Base-by-base conservation (phyloP, 768 basidiomycete species). In the Nevesoporus exiguus region DNA sequence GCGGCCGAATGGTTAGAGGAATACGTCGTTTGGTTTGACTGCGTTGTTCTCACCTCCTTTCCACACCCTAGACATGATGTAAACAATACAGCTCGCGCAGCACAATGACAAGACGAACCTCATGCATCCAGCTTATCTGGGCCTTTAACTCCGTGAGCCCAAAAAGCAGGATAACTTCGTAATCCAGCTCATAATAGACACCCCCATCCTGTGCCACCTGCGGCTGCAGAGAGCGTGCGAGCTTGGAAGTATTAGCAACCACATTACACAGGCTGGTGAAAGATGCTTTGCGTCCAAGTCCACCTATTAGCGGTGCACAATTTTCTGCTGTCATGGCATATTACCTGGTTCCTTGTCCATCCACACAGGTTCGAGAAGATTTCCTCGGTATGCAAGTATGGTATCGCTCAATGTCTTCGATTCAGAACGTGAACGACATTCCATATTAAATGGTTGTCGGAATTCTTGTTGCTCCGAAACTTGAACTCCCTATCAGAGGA, bases 141-240 rank as follows among this genome's bases (percentile, higher is more conserved):
- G 76, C 78, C 55, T 76, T 74, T 22, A 79, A 55, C 43, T 80
- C 79, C 0, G 77, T 75, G 17, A 72, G 52, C 2, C 79, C 79
- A 47, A 77, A 73, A 14, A 70, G 63, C 9, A 80, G 51, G 13
- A 77, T 58, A 5, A 80, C 61, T 1, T 73, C 65, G 47, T 65
- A 72, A 0, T 61, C 33, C 21, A 68, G 43, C 17, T 7, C 5
- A 52, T 67, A 67, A 29, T 55, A 64, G n/a, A 33, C 24, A 17
- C 10, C 19, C 19, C 51, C 54, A 19, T 27, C 49, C 10, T 7
- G 41, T 10, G 42, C 27, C 36, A 3, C 17, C 41, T 21, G 34
- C 0, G 45, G 43, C 3, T 1, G 10, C 3, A 67, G 21, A 15
- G 52, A 47, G 0, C 3, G 17, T 3, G 30, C 56, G 17, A 59